Conservation (phyloP, 2,329 filamentous ascomycete species). For the Diaporthe humulicola region DNA sequence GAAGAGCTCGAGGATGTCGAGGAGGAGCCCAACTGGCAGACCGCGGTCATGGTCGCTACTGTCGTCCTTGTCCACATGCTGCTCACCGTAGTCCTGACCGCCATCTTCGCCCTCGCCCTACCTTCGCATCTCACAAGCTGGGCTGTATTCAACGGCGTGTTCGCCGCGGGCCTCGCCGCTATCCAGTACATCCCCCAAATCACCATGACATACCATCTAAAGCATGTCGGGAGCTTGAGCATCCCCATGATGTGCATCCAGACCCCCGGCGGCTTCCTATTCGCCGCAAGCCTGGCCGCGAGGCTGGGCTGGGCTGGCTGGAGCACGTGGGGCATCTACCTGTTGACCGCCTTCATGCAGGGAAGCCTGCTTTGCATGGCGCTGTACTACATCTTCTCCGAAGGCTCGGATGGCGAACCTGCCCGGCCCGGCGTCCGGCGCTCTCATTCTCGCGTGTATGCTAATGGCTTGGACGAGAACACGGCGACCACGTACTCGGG, state of each 20-base stretch:
- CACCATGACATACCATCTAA: slow-evolving; percentile 87
- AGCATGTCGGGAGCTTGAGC: slow-evolving; percentile 90
- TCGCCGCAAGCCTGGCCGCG: slow-evolving; percentile 85
- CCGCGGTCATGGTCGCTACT: slow-evolving; percentile 81
- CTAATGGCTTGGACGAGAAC: slow-evolving; percentile 63
- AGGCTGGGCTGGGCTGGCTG: slow-evolving; percentile 86
- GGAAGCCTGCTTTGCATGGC: slow-evolving; percentile 85
- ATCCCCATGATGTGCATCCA: slow-evolving; percentile 99
- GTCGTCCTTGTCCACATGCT: slow-evolving; percentile 82
- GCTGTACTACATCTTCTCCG: slow-evolving; percentile 77
- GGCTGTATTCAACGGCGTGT: slow-evolving; percentile 88
- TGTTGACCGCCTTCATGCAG: slow-evolving; percentile 88
- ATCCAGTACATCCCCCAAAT: slow-evolving; percentile 98
- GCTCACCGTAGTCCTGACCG: slow-evolving; percentile 76
- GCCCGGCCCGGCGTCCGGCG: slow-evolving; percentile 55
- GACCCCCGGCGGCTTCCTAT: slow-evolving; percentile 91
- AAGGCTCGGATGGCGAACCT: slow-evolving; percentile 45
- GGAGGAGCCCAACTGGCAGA: slow-evolving; percentile 78
- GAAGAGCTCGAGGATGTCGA: slow-evolving; percentile 58
- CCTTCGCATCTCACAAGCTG: slow-evolving; percentile 78
- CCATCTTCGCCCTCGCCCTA: slow-evolving; percentile 73
- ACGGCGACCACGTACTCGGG: slow-evolving; percentile 65
- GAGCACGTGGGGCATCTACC: slow-evolving; percentile 95
- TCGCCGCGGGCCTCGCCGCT: slow-evolving; percentile 82
- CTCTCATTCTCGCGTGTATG: slow-evolving; percentile 55